Evolutionary conservation across 306 rosid genomes (phyloP), one percentile per base, ranked within the genome.

Genomic region (Trifolium dubium): DNA sequence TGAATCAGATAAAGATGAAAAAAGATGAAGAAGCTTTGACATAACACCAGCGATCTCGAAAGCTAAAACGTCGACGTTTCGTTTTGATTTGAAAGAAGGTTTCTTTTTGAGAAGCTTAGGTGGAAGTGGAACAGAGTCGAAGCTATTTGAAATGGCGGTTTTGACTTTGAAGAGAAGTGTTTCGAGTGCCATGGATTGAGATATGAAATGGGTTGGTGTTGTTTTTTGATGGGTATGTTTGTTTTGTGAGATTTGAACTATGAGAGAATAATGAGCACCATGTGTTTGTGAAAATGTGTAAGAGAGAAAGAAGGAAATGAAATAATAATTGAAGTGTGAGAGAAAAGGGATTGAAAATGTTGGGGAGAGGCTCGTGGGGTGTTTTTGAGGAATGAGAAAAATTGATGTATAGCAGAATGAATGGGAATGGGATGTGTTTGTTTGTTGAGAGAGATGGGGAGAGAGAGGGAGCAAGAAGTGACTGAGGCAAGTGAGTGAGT

Each of bases 1-100:
- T 28, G 84, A 61, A 67, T 92, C 96, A 23, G 93, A 88, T n/a
- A 94, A 90, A 8, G 92, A 85, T 11, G 86, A 92, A 81, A 85
- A 88, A 5, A 94, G 88, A 68, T 92, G 97, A 79, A 92, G 87
- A 43, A 94, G 97, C 87, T 94, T 94, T 0, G 96, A 89, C 92
- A 89, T 92, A 0, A 90, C 79, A 10, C 86, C 85, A 4, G 96
- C 90, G 74, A 94, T 80, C 81, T 94, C 99, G 59, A 94, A 94
- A 4, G 97, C 88, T 66, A 94, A 79, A 53, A 92, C 93, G 53
- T 84, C 90, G 51, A 92, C 89, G 76, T 85, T 46, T 2, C n/a
- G 76, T 12, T 59, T 77, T 3, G 83, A 44, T 8, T 60, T 85
- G 77, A 78, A 75, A 3, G 88, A 79, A 0, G 87, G 81, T 34